phyloP scores from a whole-genome alignment of 352 stramenopile species.

The Phytophthora ramorum region DNA sequence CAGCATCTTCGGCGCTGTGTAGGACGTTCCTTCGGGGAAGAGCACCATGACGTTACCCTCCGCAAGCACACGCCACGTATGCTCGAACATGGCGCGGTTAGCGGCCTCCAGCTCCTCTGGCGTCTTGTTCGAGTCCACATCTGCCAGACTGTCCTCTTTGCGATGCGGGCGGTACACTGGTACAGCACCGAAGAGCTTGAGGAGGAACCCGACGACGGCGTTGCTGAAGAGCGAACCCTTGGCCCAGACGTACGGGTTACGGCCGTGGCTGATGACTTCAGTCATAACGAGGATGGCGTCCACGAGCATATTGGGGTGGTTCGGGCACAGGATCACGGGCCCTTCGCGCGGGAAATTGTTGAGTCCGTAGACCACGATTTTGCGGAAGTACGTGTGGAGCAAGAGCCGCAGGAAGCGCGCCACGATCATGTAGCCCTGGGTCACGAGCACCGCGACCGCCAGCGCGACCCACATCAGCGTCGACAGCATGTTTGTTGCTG shows the following conservation, averaged over 20 bases:
- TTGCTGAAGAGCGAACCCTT: constrained; percentile 84
- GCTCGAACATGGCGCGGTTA: constrained; percentile 79
- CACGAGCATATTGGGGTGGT: constrained; percentile 87
- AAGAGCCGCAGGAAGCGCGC: constrained; percentile 72
- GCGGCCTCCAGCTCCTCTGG: constrained; percentile 65
- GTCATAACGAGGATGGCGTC: constrained; percentile 81
- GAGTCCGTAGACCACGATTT: constrained; percentile 78
- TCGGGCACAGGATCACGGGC: constrained; percentile 79
- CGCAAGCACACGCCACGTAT: constrained; percentile 69
- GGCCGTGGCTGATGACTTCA: constrained; percentile 59
- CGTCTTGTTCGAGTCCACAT: constrained; percentile 72
- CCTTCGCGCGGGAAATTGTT: constrained; percentile 85
- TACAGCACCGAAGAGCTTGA: constrained; percentile 64
- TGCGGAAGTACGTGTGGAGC: constrained; percentile 81
- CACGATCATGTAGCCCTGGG: constrained; percentile 66
- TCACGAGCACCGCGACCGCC: constrained; percentile 54
- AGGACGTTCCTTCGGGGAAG: constrained; percentile 84
- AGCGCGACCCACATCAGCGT: constrained; percentile 57
- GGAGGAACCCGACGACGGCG: constrained; percentile 43
- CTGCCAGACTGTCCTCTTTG: constrained; percentile 49
- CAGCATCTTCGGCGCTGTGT: constrained; percentile 83
- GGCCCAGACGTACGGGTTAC: constrained; percentile 73
- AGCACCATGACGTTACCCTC: constrained; percentile 77
- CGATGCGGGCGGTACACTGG: constrained; percentile 72
- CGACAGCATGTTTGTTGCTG: constrained; percentile 29